A percentile compares a stretch with the other conserved stretches of the same genome.
Conservation (phyloP, 2,329 filamentous ascomycete species). For the Pseudogymnoascus sp. region DNA sequence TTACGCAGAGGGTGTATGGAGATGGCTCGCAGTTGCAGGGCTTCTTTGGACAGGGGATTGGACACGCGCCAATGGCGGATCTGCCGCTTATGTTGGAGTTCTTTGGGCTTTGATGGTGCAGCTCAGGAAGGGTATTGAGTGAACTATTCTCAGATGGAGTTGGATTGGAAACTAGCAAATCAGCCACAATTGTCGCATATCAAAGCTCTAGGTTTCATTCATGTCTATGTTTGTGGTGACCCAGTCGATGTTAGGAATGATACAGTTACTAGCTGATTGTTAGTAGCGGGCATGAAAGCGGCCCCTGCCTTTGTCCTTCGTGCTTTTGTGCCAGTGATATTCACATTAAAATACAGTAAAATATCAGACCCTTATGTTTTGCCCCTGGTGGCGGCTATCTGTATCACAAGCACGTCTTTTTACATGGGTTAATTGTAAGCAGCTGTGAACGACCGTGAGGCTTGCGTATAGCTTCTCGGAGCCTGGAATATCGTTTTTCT, state of each 20-base stretch:
- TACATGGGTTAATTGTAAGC: not conserved
- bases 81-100: not conserved
- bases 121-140: too few relatives aligned
- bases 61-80: conserved; percentile 22
- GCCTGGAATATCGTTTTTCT: not conserved
- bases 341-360: not conserved
- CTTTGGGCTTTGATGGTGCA: too few relatives aligned
- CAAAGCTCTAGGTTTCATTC: too few relatives aligned
- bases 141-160: too few relatives aligned
- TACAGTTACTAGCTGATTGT: not conserved
- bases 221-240: too few relatives aligned
- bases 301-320: not conserved
- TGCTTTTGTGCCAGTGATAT: not conserved
- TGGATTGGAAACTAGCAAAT: too few relatives aligned
- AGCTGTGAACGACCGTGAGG: not conserved
- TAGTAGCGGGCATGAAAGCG: not conserved
- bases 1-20: conserved; percentile 28
- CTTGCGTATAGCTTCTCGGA: conserved; percentile 1
- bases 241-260: not conserved
- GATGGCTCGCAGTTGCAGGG: conserved; percentile 28
- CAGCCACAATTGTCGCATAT: too few relatives aligned
- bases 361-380: not conserved
- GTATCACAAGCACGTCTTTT: not conserved
- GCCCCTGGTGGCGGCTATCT: not conserved
- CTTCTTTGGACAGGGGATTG: conserved; percentile 26